Conservation (phyloP, 768 basidiomycete genomes). For the Kwoniella sp. region DNA sequence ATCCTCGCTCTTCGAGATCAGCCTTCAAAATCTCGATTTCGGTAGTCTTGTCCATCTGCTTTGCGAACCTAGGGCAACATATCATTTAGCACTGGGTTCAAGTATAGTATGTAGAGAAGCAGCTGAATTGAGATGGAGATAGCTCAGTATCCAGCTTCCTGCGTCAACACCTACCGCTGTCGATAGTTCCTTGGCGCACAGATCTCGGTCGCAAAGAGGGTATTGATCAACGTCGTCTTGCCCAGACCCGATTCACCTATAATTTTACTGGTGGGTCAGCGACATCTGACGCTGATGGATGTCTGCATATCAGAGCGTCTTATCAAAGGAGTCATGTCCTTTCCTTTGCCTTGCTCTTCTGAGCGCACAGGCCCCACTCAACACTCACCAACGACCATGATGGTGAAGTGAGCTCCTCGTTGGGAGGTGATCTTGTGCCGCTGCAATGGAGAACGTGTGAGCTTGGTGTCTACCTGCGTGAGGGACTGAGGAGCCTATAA, state of each 20-base stretch:
- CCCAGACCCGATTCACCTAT: slow-evolving; percentile 94
- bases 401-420: slow-evolving; percentile 93
- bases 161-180: slow-evolving; percentile 34
- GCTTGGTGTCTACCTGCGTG: not conserved
- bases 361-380: not conserved
- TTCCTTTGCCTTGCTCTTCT: not conserved
- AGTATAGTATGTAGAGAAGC: slow-evolving; percentile 35
- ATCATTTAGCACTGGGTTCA: too few species aligned
- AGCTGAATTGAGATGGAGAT: too few species aligned
- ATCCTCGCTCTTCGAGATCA: slow-evolving; percentile 96
- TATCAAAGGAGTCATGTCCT: not conserved
- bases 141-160: too few species aligned
- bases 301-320: not conserved
- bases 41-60: slow-evolving; percentile 97
- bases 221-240: slow-evolving; percentile 98
- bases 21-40: slow-evolving; percentile 99
- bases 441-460: slow-evolving; percentile 59
- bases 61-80: slow-evolving; percentile 61
- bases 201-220: slow-evolving; percentile 96
- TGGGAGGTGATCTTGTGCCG: slow-evolving; percentile 99
- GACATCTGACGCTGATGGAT: too few species aligned
- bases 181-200: slow-evolving; percentile 87
- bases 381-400: slow-evolving; percentile 94
- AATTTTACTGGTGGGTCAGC: not conserved
- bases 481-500: not conserved